Base-by-base conservation (phyloP, 2,329 filamentous ascomycete species). In the Macrophomina tecta region DNA sequence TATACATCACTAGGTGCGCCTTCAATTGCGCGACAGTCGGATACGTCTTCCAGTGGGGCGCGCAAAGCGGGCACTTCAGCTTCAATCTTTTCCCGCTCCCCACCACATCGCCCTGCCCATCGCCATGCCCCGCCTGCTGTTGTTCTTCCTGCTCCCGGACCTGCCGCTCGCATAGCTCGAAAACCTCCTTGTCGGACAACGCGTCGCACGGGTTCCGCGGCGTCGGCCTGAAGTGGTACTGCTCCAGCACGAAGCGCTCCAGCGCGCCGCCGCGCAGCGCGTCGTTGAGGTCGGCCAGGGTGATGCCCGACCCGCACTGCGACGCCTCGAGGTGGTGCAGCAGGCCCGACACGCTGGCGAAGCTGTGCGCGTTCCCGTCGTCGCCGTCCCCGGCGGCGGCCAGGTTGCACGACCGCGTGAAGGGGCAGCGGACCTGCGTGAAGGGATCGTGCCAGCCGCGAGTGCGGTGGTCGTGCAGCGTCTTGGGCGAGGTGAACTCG, bases 381-480 rank as follows among this genome's bases (percentile, higher is more conserved):
- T 48, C 46, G 18, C 32, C 48, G 55, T 18, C 34, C 18, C 48
- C 32, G 38, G 48, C 48, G 23, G 23, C 23, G 23, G 23, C 23
- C 2, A 23, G 23, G 2, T 23, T 3, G 11, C 36, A 38, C 7
- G 36, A 38, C 7, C 36, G 36, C 36, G 36, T 38, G 38, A 67
- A 67, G n/a, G 65, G 65, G 56, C 65, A 67, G 49, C 9, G 6
- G 65, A 67, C 3, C 6, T 18, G 45, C 23, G 65, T 40, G 36
- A 67, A 67, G 16, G 65, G 56, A 18, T 67, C 65, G 40, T 67
- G 65, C 65, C 56, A 56, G 46, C 65, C 65, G 46, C 65, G 56
- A 16, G 65, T 67, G 38, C 65, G 65, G 40, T 67, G 65, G 65
- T 63, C 65, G 56, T 67, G 65, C 30, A 67, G 65, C n/a, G 65